A percentile compares a stretch with the other conserved stretches of the same genome.
Conservation (phyloP, 441 rosid genomes). For the Eruca vesicaria region DNA sequence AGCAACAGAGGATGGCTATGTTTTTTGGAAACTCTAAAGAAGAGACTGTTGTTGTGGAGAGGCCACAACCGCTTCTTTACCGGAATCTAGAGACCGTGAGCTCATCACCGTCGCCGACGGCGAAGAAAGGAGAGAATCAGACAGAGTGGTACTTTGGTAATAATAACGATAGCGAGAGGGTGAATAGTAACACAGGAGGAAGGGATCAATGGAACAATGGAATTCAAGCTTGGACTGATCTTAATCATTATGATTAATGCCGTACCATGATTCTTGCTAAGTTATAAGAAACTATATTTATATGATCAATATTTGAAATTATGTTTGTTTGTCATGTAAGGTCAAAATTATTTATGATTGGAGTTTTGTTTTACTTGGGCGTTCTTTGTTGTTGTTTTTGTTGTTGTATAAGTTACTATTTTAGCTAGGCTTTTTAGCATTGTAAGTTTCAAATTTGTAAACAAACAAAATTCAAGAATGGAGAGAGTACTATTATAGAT, state of each 20-base stretch:
- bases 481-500: slow-evolving; percentile 10
- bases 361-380: neutral
- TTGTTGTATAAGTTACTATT: neutral
- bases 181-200: slow-evolving; percentile 37
- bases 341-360: slow-evolving; percentile 13
- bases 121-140: slow-evolving; percentile 50
- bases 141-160: slow-evolving; percentile 94
- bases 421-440: slow-evolving; percentile 21
- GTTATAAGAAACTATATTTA: slow-evolving; percentile 9
- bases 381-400: neutral
- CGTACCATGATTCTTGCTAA: slow-evolving; percentile 57
- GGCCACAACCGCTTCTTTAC: slow-evolving; percentile 73
- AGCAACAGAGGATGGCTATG: slow-evolving; percentile 85
- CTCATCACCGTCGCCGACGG: slow-evolving; percentile 24
- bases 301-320: neutral
- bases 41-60: slow-evolving; percentile 40
- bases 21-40: slow-evolving; percentile 56
- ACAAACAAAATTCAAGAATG: neutral
- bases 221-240: slow-evolving; percentile 59
- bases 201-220: slow-evolving; percentile 53
- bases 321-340: slow-evolving; percentile 19
- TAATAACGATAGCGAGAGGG: slow-evolving; percentile 45
- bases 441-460: slow-evolving; percentile 24
- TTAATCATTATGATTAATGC: slow-evolving; percentile 29
- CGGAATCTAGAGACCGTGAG: slow-evolving; percentile 54